Evolutionary conservation across 441 rosid species (phyloP), one percentile per base, ranked within the genome.

Genomic region (Isatis lusitanica): DNA sequence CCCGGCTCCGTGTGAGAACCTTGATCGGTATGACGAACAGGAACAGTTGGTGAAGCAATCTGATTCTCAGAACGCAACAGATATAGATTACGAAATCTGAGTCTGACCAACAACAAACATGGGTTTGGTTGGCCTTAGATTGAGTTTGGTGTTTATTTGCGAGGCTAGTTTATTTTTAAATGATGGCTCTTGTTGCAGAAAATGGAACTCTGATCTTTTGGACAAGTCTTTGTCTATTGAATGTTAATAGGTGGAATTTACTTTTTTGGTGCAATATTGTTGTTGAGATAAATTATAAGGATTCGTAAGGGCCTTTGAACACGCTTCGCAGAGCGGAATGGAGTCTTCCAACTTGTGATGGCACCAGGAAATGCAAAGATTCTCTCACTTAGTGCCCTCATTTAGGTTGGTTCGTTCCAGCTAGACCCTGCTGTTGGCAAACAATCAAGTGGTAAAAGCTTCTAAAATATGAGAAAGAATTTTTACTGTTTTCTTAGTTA

Each of bases 1-100:
- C 83, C 97, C 98, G 1, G 79, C 89, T 65, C 96, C 98, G 0
- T 95, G 96, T n/a, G 91, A 90, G 80, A 91, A 95, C 79, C 95
- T 93, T 17, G 99, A 93, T 78, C 85, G 75, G 65, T 93, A 90
- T 36, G 90, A 92, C 30, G 95, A 92, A 83, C 86, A 85, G 74
- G 91, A 79, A 35, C 78, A 43, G 66, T 87, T 93, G 1, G 82
- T 88, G 16, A 87, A 82, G 85, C 82, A 10, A 15, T 88, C 97
- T 8, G 80, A 73, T 63, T 78, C 83, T 5, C 94, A 84, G 73
- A 91, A 94, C 76, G 42, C 83, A 63, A 89, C 98, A 2, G 97
- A 94, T 76, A 85, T 94, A 48, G 97, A 94, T 78, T 92, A 92
- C 38, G 91, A 85, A 55, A 67, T 78, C 12, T 78, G 55, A 77